Base-by-base conservation (phyloP, 306 rosid genomes). In the Cucurbita ficifolia region DNA sequence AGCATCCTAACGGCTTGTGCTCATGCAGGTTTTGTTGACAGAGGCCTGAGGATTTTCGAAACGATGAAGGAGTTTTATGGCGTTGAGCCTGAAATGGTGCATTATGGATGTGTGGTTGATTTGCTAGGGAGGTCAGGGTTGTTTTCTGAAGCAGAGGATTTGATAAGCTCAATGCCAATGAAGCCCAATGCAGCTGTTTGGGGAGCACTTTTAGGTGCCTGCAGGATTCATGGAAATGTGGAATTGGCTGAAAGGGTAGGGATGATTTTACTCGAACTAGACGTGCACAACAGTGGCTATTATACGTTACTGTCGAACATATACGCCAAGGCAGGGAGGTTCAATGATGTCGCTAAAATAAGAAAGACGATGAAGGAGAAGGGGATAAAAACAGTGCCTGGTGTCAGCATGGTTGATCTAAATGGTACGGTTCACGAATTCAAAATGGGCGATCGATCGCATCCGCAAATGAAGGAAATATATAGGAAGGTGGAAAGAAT, bases 131-230 rank as follows among this genome's bases (percentile, higher is more conserved):
- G 93, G 50, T 84, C 83, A 70, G 87, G 93, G 46, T 80, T 75
- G 2, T 45, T 86, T 21, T 70, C 76, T 7, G 90, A 86, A 64
- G 90, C 87, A 65, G 84, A 84, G 83, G 79, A 77, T 75, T 65
- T 88, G 29, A 81, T 84, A 75, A 81, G 74, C 2, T 73, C 76
- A 16, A 86, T 88, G 90, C 82, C 87, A 0, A 24, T 84, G 24
- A 65, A 84, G 77, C 87, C 93, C 12, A 86, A 76, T 65, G 88
- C 87, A 73, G 92, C 83, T 14, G 75, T 88, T 50, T 86, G 75
- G 82, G 87, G 90, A 75, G 93, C 90, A 43, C 83, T 84, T 72
- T 70, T 86, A 43, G 85, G 84, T 56, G 87, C 90, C 56, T 88
- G 93, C 76, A 84, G 78, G 78, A 86, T 77, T 73, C 82, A 86